phyloP scores from a whole-genome alignment of 2,329 filamentous ascomycete species.

The Pseudogymnoascus sp. region DNA sequence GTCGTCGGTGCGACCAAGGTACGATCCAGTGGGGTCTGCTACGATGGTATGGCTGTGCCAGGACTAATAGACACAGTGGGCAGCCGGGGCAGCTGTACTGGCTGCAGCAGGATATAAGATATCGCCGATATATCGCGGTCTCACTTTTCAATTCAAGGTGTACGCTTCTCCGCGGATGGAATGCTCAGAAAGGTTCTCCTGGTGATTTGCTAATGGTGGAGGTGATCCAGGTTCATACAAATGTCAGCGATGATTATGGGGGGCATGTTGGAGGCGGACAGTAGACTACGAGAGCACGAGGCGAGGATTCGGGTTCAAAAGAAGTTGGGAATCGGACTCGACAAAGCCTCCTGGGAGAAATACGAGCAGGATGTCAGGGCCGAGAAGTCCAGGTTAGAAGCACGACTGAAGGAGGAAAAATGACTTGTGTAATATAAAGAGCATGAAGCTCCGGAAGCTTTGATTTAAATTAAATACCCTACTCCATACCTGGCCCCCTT shows the following conservation, averaged over 20 bases:
- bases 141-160: constrained; percentile 73
- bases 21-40: constrained; percentile 17
- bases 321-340: constrained; percentile 43
- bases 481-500: neutral
- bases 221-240: constrained; percentile 57
- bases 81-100: constrained; percentile 53
- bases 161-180: constrained; percentile 34
- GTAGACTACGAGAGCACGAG: constrained; percentile 59
- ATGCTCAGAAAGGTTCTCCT: neutral
- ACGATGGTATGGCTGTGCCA: neutral
- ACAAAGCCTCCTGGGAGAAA: constrained; percentile 60
- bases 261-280: constrained; percentile 67
- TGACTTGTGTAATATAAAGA: constrained; percentile 9
- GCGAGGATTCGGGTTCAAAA: constrained; percentile 55
- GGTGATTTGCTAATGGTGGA: neutral
- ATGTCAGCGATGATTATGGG: constrained; percentile 83
- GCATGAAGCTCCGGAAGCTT: constrained; percentile 14
- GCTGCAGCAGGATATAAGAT: constrained; percentile 54
- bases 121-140: constrained; percentile 63
- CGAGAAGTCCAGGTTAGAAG: constrained; percentile 16
- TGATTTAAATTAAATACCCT: constrained; percentile 3
- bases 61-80: constrained; percentile 45
- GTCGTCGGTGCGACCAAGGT: constrained; percentile 58
- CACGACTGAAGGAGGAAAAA: neutral
- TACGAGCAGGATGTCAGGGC: constrained; percentile 48